Evolutionary conservation across 1,284 basidiomycete genomes (phyloP).

Genomic region (Pseudozyma sp.): DNA sequence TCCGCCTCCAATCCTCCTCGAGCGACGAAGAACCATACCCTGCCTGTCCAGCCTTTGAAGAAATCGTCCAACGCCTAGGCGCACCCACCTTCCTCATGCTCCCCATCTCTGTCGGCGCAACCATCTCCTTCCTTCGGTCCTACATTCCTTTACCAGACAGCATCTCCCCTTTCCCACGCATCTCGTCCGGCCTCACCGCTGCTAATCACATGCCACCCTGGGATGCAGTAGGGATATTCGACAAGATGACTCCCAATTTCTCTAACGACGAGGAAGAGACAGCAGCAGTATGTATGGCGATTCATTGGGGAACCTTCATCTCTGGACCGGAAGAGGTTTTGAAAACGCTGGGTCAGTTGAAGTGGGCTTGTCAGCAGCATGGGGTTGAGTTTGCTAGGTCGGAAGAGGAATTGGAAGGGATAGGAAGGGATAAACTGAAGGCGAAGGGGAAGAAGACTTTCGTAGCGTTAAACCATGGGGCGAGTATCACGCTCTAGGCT

Average conservation of each 20-base stretch:
- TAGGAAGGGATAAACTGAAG: background rate
- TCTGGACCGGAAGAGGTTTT: conserved; percentile 40
- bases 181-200: conserved; percentile 56
- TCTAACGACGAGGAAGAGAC: background rate
- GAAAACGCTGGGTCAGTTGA: conserved; percentile 41
- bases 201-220: conserved; percentile 64
- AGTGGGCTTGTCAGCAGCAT: conserved; percentile 37
- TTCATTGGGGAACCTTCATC: conserved; percentile 54
- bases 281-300: conserved; percentile 32
- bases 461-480: conserved; percentile 43
- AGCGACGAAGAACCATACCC: conserved; percentile 33
- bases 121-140: conserved; percentile 60
- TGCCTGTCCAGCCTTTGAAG: conserved; percentile 60
- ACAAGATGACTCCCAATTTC: conserved; percentile 35
- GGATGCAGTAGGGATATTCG: conserved; percentile 58
- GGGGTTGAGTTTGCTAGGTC: conserved; percentile 17
- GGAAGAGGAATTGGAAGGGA: background rate
- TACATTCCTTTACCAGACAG: conserved; percentile 57
- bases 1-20: conserved; percentile 14
- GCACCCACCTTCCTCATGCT: conserved; percentile 56
- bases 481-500: conserved; percentile 29
- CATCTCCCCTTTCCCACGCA: conserved; percentile 55
- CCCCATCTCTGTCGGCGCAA: conserved; percentile 66
- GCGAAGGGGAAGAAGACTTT: conserved; percentile 23
- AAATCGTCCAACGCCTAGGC: conserved; percentile 53